Evolutionary conservation across 306 rosid species (phyloP).

Genomic region (Potentilla sterilis): DNA sequence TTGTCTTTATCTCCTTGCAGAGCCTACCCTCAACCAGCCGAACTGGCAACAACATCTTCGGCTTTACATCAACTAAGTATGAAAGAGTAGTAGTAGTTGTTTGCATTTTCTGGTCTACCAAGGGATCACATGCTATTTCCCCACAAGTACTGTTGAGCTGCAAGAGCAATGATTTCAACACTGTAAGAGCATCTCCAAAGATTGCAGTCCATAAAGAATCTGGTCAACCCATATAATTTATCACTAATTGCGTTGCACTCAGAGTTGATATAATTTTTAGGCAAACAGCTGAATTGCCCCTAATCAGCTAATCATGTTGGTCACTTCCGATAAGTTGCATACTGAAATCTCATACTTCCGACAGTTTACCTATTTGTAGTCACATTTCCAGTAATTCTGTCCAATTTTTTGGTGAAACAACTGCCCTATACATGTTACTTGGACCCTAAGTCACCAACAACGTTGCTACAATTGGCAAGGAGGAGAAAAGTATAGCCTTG

Average conservation of each 20-base stretch:
- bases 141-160: slow-evolving; percentile 25
- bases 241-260: neutral
- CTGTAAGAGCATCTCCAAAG: neutral
- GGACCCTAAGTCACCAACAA: neutral
- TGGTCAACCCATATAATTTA: too few relatives aligned
- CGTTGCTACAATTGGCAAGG: neutral
- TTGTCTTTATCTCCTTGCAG: slow-evolving; percentile 66
- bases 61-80: slow-evolving; percentile 78
- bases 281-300: neutral
- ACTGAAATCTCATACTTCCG: neutral
- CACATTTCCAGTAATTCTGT: neutral
- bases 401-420: neutral
- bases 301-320: neutral
- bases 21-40: slow-evolving; percentile 72
- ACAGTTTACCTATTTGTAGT: neutral
- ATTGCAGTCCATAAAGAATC: too few relatives aligned
- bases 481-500: neutral
- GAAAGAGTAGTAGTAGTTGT: slow-evolving; percentile 58
- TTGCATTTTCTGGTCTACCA: slow-evolving; percentile 21
- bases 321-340: neutral
- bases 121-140: slow-evolving; percentile 27
- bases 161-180: slow-evolving; percentile 29
- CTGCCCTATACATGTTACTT: neutral
- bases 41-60: slow-evolving; percentile 79
- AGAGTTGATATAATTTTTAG: neutral